phyloP scores from a whole-genome alignment of 225 moss, liverwort and hornwort species.

The Takakia lepidozioides region DNA sequence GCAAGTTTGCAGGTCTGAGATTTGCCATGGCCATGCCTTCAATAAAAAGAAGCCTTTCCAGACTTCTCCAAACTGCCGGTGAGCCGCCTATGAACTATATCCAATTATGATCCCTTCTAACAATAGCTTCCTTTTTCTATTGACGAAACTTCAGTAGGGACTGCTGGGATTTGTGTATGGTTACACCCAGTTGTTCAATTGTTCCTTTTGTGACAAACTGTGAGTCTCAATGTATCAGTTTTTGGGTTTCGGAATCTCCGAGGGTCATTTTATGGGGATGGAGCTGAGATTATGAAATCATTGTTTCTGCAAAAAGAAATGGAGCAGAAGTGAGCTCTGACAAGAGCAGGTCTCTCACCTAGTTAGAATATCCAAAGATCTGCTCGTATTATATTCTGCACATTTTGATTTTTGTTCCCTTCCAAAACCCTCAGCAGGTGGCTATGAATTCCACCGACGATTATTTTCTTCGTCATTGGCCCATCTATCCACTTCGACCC shows the following conservation, averaged over 20 bases:
- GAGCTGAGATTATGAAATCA: too few species aligned
- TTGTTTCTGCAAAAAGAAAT: background rate
- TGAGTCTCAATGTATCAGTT: too few species aligned
- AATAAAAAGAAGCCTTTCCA: background rate
- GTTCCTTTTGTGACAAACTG: too few species aligned
- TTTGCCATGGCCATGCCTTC: background rate
- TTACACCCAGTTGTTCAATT: too few species aligned
- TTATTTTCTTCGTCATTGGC: conserved; percentile 8
- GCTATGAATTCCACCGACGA: background rate
- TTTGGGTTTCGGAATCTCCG: too few species aligned
- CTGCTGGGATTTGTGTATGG: background rate
- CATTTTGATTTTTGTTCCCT: too few species aligned
- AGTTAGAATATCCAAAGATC: conserved; percentile 8
- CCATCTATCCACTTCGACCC: conserved; percentile 10
- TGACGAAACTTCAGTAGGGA: background rate
- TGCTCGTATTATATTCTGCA: conserved; percentile 9
- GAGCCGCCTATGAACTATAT: background rate
- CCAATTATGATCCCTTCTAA: background rate
- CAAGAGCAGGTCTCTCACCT: background rate
- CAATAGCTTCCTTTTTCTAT: background rate
- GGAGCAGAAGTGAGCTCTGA: background rate
- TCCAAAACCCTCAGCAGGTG: conserved; percentile 12
- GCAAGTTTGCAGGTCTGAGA: background rate
- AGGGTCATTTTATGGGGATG: too few species aligned
- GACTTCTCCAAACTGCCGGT: background rate